Base-by-base conservation (phyloP, 2,329 filamentous ascomycete genomes). In the Orbilia quercus region DNA sequence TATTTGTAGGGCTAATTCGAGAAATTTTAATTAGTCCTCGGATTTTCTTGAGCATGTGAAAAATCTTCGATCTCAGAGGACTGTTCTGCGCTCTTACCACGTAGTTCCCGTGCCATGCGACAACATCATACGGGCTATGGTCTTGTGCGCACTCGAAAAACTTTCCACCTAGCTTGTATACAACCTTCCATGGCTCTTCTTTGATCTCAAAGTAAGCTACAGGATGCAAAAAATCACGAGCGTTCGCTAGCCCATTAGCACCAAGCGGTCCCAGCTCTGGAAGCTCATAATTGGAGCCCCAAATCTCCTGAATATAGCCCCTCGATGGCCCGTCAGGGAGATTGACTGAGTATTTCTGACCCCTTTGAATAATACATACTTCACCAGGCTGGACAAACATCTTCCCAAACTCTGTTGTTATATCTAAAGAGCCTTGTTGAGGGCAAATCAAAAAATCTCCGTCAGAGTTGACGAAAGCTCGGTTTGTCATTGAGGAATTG, bases 21-120 rank as follows among this genome's bases (percentile, higher is more conserved):
- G 11, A 1, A 5, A 14, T 20, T 1, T 2, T n/a, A n/a, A n/a
- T n/a, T n/a, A n/a, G n/a, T n/a, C n/a, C n/a, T n/a, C n/a, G n/a
- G n/a, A n/a, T n/a, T n/a, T n/a, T n/a, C n/a, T n/a, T n/a, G n/a
- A n/a, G n/a, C n/a, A n/a, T n/a, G n/a, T n/a, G n/a, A n/a, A n/a
- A n/a, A n/a, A n/a, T n/a, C n/a, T n/a, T n/a, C n/a, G n/a, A n/a
- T n/a, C n/a, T n/a, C n/a, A n/a, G n/a, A n/a, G n/a, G n/a, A n/a
- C n/a, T n/a, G n/a, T n/a, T n/a, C n/a, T n/a, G n/a, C n/a, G n/a
- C n/a, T 31, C 58, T 40, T 57, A 71, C 66, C 60, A 87, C 86
- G 76, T 89, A 89, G 57, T 86, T 87, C n/a, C 88, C 88, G 76
- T 90, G 88, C 88, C 89, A 90, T 1, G 87, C 88, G 0, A 90